Percentiles rank a stretch among this genome's conserved stretches.
These are phyloP conservation scores for Hyphopichia wangnamkhiaoensis DNA, from an alignment of 1,139 yeast species.

Conservation along the genomic window DNA sequence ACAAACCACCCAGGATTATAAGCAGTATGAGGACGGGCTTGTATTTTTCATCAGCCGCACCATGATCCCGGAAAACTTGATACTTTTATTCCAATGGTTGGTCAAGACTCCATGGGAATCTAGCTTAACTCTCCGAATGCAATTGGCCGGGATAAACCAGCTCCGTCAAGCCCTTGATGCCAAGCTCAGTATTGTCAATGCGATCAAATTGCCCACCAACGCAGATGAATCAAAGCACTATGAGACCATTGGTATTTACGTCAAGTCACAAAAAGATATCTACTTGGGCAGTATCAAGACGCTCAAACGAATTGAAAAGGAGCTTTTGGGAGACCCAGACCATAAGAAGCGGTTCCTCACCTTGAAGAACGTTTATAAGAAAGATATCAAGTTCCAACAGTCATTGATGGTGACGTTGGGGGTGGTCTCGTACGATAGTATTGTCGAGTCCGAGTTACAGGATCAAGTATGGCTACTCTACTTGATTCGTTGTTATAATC, in stretches of 20 bases:
- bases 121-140: constrained; percentile 49
- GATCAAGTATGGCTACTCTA: constrained; percentile 65
- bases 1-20: constrained; percentile 9
- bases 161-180: constrained; percentile 52
- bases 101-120: constrained; percentile 47
- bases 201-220: constrained; percentile 9
- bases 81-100: constrained; percentile 54
- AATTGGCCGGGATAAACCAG: constrained; percentile 60
- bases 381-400: constrained; percentile 55
- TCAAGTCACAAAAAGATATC: constrained; percentile 48
- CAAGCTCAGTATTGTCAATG: constrained; percentile 38
- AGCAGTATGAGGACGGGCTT: constrained; percentile 37
- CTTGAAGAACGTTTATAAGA: constrained; percentile 57
- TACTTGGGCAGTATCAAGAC: constrained; percentile 47
- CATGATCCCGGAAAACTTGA: constrained; percentile 46
- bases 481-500: constrained; percentile 60
- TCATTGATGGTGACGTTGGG: constrained; percentile 60
- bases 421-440: constrained; percentile 52
- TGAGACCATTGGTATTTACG: constrained; percentile 36
- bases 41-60: constrained; percentile 41
- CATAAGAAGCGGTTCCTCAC: constrained; percentile 45
- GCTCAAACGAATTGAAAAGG: constrained; percentile 53
- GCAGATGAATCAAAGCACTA: constrained; percentile 10
- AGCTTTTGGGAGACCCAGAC: constrained; percentile 37
- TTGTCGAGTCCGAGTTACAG: constrained; percentile 47